A percentile compares a stretch with the other conserved stretches of the same genome.
Conservation (phyloP, 192 early-diverging fungal genomes). For the Rhizophagus clarus region DNA sequence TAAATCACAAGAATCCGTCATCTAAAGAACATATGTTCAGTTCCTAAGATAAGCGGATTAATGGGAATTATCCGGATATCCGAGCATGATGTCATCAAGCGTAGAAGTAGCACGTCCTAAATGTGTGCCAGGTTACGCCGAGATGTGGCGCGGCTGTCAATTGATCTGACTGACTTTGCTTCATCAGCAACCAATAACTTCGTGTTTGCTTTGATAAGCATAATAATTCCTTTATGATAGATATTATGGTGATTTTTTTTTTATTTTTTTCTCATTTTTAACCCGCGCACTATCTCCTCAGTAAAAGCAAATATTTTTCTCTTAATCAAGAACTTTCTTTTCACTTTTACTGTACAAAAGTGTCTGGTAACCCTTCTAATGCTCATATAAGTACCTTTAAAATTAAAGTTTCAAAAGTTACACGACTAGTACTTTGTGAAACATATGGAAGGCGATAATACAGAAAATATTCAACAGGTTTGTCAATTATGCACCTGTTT, state of each 20-base stretch:
- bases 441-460: slow-evolving; percentile 15
- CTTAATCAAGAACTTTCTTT: too few relatives aligned
- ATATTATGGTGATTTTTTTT: neutral
- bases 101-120: neutral
- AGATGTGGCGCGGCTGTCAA: slow-evolving; percentile 2
- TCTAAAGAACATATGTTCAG: too few relatives aligned
- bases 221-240: neutral
- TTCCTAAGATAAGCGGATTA: too few relatives aligned
- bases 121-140: neutral
- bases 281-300: too few relatives aligned
- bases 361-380: too few relatives aligned
- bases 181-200: neutral
- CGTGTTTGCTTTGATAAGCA: slow-evolving; percentile 9
- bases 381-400: too few relatives aligned
- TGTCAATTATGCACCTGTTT: slow-evolving; percentile 15
- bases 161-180: slow-evolving; percentile 8
- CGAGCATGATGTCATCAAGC: too few relatives aligned
- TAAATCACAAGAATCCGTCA: too few relatives aligned
- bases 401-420: slow-evolving; percentile 12
- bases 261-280: neutral
- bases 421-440: neutral
- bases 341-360: too few relatives aligned
- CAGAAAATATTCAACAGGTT: slow-evolving; percentile 9
- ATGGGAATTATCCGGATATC: too few relatives aligned
- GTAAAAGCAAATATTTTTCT: too few relatives aligned